These are phyloP conservation scores for Piromyces finnis DNA, from an alignment of 192 early-diverging fungal genomes.

Conservation along the genomic window DNA sequence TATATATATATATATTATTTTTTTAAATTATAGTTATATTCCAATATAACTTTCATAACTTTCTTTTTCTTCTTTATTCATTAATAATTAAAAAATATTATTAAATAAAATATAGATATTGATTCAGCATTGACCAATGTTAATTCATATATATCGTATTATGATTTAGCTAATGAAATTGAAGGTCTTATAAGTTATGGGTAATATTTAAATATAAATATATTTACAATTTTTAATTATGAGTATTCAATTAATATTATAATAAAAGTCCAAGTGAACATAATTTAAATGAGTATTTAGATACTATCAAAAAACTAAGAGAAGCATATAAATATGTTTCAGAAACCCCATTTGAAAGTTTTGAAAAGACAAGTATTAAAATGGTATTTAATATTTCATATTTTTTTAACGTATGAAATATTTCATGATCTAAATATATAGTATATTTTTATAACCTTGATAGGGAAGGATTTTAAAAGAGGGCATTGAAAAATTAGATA, in stretches of 20 bases:
- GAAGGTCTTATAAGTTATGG: slow-evolving; percentile 48
- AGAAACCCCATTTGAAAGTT: slow-evolving; percentile 9
- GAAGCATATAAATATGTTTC: slow-evolving; percentile 20
- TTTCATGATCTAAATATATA: too few relatives aligned
- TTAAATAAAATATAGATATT: too few relatives aligned
- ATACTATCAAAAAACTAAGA: slow-evolving; percentile 31
- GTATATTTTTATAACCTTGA: too few relatives aligned
- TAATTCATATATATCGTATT: slow-evolving; percentile 39
- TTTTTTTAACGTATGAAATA: neutral
- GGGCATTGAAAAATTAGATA: neutral
- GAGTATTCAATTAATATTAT: neutral
- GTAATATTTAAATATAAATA: too few relatives aligned
- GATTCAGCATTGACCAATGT: slow-evolving; percentile 36
- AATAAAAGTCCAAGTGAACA: slow-evolving; percentile 23
- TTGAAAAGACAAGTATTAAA: slow-evolving; percentile 19
- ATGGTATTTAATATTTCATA: slow-evolving; percentile 6
- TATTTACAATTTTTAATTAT: too few relatives aligned
- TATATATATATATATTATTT: slow-evolving; percentile 9
- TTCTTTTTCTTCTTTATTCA: too few relatives aligned
- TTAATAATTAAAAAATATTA: too few relatives aligned
- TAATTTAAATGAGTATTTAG: slow-evolving; percentile 33
- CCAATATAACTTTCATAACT: too few relatives aligned
- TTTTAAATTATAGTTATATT: too few relatives aligned
- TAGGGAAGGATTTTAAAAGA: neutral
- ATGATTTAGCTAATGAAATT: slow-evolving; percentile 47